Evolutionary conservation across 306 rosid species (phyloP).

Genomic region (Bauhinia variegata): DNA sequence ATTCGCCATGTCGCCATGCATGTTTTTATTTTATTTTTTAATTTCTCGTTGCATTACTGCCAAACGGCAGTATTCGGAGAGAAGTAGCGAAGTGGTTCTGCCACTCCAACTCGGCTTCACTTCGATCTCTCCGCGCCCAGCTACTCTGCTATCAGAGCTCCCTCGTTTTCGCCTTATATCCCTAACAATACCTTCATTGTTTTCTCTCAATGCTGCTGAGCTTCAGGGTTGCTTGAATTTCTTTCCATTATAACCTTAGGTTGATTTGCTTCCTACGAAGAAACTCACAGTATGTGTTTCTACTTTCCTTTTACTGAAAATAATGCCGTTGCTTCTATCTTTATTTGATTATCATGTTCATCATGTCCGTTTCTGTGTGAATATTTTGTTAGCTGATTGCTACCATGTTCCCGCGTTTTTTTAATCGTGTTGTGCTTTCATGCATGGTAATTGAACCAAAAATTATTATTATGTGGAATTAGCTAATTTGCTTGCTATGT

Average conservation of each 20-base stretch:
- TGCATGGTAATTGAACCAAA: not conserved
- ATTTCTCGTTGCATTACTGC: too few relatives aligned
- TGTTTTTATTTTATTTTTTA: too few relatives aligned
- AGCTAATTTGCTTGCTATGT: not conserved
- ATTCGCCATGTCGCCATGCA: too few relatives aligned
- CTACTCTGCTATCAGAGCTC: slow-evolving; percentile 4
- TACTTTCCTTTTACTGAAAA: too few relatives aligned
- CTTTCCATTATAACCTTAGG: not conserved
- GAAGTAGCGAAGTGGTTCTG: slow-evolving; percentile 35
- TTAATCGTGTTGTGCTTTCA: not conserved
- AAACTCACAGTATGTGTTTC: slow-evolving; percentile 27
- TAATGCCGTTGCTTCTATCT: not conserved
- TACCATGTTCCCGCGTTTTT: too few relatives aligned
- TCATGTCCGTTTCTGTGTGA: too few relatives aligned
- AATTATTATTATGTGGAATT: not conserved
- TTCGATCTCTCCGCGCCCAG: slow-evolving; percentile 47
- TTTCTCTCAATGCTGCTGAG: slow-evolving; percentile 20
- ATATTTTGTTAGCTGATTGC: too few relatives aligned
- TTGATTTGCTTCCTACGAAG: not conserved
- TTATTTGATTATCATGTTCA: not conserved
- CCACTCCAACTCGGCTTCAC: slow-evolving; percentile 38
- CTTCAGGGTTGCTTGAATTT: slow-evolving; percentile 6
- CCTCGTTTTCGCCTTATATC: slow-evolving; percentile 15
- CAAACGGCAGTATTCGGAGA: not conserved
- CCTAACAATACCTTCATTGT: not conserved